Evolutionary conservation across 768 basidiomycete genomes (phyloP), one percentile per base, ranked within the genome.

Genomic region (Tricholoma saponaceum): DNA sequence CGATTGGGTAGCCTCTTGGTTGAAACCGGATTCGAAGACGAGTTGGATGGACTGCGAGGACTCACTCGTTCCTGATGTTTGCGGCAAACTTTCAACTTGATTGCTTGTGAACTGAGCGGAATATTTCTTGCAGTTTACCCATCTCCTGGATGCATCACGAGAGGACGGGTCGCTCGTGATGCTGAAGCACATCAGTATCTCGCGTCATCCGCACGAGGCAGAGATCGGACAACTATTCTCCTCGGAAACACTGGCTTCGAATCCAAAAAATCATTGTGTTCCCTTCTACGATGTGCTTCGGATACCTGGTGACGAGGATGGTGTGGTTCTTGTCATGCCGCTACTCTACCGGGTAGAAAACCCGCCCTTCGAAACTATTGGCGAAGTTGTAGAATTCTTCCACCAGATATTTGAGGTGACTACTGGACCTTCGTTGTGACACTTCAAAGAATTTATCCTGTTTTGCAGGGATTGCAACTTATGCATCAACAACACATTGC

Each of bases 401-500:
- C 58, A 61, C 1, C 72, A 75, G 46, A 39, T 69, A 1, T 69
- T 74, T n/a, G n/a, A 70, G 65, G 72, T 70, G 23, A 14, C 25
- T 3, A 22, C 22, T 4, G 22, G 0, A 39, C 10, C 13, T 23
- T 12, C 4, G 20, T 4, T 22, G 20, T 14, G 22, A 23, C 20
- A 4, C 2, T 8, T 12, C 2, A 12, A 44, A 9, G n/a, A 2
- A 2, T 5, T 23, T 12, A 9, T 7, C 39, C 18, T 9, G n/a
- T n/a, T 12, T 4, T 33, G n/a, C 13, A 76, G 72, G 72, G 72
- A 1, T 50, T 77, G 0, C 61, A 65, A 20, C 76, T 72, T 49
- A 69, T 76, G 63, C 75, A 78, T 41, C 10, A 65, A 8, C 62
- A 72, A 39, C 65, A 56, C 3, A 66, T 75, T 22, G 72, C 69